phyloP scores from a whole-genome alignment of 345 rosid genomes.

The Salix udensis region DNA sequence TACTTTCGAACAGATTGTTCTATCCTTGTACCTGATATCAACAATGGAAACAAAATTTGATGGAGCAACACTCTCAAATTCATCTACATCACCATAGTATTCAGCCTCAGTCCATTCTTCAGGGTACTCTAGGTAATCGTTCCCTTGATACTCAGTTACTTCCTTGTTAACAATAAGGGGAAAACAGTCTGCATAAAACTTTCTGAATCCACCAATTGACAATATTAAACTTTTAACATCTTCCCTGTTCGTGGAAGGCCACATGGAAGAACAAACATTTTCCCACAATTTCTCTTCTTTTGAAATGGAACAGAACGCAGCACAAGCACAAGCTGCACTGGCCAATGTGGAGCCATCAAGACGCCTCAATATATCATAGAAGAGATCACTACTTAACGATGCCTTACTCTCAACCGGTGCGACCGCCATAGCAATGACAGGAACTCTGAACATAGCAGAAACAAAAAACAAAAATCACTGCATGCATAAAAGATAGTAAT shows the following conservation, averaged over 20 bases:
- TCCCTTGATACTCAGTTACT: slow-evolving; percentile 50
- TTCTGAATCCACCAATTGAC: slow-evolving; percentile 65
- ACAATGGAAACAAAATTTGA: slow-evolving; percentile 65
- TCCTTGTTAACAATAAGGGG: slow-evolving; percentile 73
- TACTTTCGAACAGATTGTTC: slow-evolving; percentile 57
- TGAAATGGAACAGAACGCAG: slow-evolving; percentile 60
- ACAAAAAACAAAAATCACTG: neutral
- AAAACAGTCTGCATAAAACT: slow-evolving; percentile 71
- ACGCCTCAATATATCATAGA: slow-evolving; percentile 69
- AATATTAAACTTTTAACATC: slow-evolving; percentile 58
- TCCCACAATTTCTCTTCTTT: slow-evolving; percentile 74
- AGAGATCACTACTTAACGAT: slow-evolving; percentile 55
- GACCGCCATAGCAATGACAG: slow-evolving; percentile 31
- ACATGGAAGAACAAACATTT: slow-evolving; percentile 65
- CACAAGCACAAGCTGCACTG: slow-evolving; percentile 69
- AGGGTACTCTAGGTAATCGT: slow-evolving; percentile 46
- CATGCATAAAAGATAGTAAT: neutral
- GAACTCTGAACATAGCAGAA: neutral
- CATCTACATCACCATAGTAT: slow-evolving; percentile 58
- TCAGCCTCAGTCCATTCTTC: slow-evolving; percentile 76
- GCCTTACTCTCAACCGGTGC: slow-evolving; percentile 39
- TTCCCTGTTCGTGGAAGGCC: slow-evolving; percentile 67
- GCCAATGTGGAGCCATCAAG: slow-evolving; percentile 74
- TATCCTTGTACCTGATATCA: slow-evolving; percentile 62
- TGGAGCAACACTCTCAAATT: slow-evolving; percentile 44